Evolutionary conservation across 2,329 filamentous ascomycete genomes (phyloP), one percentile per base, ranked within the genome.

Genomic region (Blumeria hordei): DNA sequence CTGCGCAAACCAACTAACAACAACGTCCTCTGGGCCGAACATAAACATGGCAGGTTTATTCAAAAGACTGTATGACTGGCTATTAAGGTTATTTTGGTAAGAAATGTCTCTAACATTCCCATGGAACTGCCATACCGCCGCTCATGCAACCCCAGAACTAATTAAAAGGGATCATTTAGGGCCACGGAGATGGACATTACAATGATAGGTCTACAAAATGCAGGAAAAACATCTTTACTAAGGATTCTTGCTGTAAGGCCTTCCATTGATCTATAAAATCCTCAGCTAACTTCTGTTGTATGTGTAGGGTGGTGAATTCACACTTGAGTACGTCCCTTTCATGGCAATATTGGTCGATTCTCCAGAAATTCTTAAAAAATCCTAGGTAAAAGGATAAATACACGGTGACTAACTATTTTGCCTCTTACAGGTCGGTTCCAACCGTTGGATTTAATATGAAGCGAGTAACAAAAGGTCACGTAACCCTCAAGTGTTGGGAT

Each of bases 391-490:
- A 4, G 10, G 41, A 58, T 34, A 54, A 55, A 39, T 47, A 55
- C 61, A 62, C 59, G 63, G 68, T 71, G 69, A 72, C 64, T 59
- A 61, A 63, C 60, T 62, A 52, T 55, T 32, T 39, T 47, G 50
- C 6, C 16, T 65, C 61, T 66, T 64, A 61, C 70, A 96, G 90
- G 74, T 94, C 90, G 61, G 95, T 96, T 68, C 92, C 92, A 58
- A 98, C 92, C 14, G 90, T 98, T 64, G 92, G 92, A 61, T 96
- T 96, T 74, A 98, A 96, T 70, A 94, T 95, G 81, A 96, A 96
- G 75, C 83, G 85, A 62, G 88, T 98, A 63, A 88, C 95, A 71
- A 90, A 92, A 66, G 92, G 92, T 63, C 90, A 96, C 77, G 92
- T 98, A 68, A 94, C 92, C 63, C 75, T 98, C 65, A 96, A 96